Percentiles rank a stretch among this genome's conserved stretches.
phyloP scores from a whole-genome alignment of 1,284 basidiomycete species.

The Heterobasidion parviporum region DNA sequence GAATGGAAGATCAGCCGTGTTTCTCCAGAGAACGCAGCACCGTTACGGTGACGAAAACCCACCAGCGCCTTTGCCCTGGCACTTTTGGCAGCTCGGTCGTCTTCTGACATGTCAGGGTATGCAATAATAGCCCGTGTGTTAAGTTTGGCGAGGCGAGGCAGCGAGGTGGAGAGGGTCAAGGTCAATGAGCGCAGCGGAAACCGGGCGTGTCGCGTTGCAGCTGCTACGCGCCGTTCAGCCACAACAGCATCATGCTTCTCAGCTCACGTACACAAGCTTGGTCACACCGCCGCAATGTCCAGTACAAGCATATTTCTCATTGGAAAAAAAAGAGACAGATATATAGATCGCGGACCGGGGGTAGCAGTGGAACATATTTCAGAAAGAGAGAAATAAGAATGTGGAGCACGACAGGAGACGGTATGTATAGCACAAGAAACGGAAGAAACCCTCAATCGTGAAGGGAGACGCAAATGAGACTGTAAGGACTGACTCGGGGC shows the following conservation, averaged over 20 bases:
- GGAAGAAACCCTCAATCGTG: slow-evolving; percentile 15
- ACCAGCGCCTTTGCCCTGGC: slow-evolving; percentile 77
- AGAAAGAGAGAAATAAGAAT: slow-evolving; percentile 7
- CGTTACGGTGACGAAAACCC: slow-evolving; percentile 10
- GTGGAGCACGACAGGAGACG: slow-evolving; percentile 20
- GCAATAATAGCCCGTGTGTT: slow-evolving; percentile 5
- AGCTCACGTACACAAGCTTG: too few relatives aligned
- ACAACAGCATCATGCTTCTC: neutral
- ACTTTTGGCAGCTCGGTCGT: slow-evolving; percentile 70
- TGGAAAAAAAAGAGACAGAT: neutral
- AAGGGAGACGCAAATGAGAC: slow-evolving; percentile 27
- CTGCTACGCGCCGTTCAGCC: neutral
- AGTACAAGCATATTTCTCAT: neutral
- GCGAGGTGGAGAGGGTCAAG: neutral
- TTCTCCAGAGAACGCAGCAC: neutral
- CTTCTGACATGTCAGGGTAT: slow-evolving; percentile 46
- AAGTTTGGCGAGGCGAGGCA: neutral
- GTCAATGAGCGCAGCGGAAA: neutral
- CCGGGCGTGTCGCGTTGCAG: neutral
- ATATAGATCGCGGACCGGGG: neutral
- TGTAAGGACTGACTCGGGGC: slow-evolving; percentile 58
- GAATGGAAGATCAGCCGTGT: slow-evolving; percentile 2
- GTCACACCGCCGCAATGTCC: too few relatives aligned
- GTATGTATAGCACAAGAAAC: slow-evolving; percentile 32
- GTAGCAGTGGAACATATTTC: neutral